phyloP scores from a whole-genome alignment of 441 rosid species.

The Euphorbia corollata region DNA sequence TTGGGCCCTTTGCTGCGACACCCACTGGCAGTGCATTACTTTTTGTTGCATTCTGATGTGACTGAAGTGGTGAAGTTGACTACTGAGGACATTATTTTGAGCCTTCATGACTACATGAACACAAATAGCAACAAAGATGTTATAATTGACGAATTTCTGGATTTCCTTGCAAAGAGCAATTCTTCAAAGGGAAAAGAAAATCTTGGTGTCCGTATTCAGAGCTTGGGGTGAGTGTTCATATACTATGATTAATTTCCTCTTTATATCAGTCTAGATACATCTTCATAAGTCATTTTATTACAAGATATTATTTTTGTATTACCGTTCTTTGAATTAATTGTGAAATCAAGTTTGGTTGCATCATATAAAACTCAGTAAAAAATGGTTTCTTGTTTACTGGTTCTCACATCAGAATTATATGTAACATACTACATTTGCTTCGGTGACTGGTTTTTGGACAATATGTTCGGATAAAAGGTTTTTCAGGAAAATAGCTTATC shows the following conservation, averaged over 20 bases:
- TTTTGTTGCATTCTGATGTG: constrained; percentile 38
- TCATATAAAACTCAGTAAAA: neutral
- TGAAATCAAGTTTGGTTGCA: neutral
- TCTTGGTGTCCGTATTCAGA: constrained; percentile 77
- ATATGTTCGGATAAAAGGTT: neutral
- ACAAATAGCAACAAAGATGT: constrained; percentile 33
- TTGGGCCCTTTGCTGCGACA: constrained; percentile 79
- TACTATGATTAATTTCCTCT: neutral
- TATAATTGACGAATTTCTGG: constrained; percentile 51
- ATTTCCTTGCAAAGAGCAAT: constrained; percentile 51
- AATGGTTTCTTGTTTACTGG: neutral
- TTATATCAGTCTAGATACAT: neutral
- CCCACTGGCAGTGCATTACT: constrained; percentile 67
- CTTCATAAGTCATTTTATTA: neutral
- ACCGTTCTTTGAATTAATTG: neutral
- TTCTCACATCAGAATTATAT: neutral
- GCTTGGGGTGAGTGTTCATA: constrained; percentile 57
- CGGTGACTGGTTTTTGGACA: neutral
- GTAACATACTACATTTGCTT: neutral
- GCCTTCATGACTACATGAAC: constrained; percentile 47
- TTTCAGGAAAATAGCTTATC: neutral
- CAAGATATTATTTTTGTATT: neutral
- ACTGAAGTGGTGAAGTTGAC: constrained; percentile 50
- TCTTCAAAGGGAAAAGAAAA: constrained; percentile 52
- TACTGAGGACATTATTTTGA: constrained; percentile 47